phyloP scores from a whole-genome alignment of 2,329 filamentous ascomycete species.

The Phyllosticta citriasiana region DNA sequence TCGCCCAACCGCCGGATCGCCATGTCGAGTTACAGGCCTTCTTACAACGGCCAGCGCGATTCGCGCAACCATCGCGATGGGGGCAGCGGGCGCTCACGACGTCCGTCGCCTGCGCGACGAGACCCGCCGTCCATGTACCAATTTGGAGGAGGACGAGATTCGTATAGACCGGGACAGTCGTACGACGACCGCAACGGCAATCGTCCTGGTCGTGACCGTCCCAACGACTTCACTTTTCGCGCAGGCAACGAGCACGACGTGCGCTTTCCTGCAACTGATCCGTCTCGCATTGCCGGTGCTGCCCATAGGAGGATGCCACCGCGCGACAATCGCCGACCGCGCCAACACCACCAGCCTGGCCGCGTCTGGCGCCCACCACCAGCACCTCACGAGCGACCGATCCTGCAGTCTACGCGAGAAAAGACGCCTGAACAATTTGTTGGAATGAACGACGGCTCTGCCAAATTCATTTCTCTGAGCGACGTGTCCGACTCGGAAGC shows the following conservation, averaged over 20 bases:
- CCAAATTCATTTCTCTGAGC: constrained; percentile 31
- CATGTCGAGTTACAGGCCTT: constrained; percentile 11
- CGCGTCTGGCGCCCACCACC: constrained; percentile 12
- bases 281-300: neutral
- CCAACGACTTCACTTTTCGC: constrained; percentile 25
- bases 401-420: constrained; percentile 33
- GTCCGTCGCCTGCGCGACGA: constrained; percentile 5
- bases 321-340: neutral
- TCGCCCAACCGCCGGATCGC: neutral
- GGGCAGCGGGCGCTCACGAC: constrained; percentile 1
- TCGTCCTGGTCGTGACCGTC: constrained; percentile 12
- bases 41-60: neutral
- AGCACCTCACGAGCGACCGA: constrained; percentile 34
- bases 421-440: constrained; percentile 35
- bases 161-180: constrained; percentile 17
- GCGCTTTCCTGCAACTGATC: constrained; percentile 21
- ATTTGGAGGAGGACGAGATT: constrained; percentile 15
- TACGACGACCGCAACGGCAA: constrained; percentile 12
- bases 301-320: neutral
- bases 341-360: neutral
- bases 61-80: constrained; percentile 3
- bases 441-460: constrained; percentile 32
- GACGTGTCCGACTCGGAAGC: constrained; percentile 31
- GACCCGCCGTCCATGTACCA: constrained; percentile 5
- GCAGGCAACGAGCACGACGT: constrained; percentile 18